phyloP scores from a whole-genome alignment of 1,284 basidiomycete species.

The Trametes sp. region DNA sequence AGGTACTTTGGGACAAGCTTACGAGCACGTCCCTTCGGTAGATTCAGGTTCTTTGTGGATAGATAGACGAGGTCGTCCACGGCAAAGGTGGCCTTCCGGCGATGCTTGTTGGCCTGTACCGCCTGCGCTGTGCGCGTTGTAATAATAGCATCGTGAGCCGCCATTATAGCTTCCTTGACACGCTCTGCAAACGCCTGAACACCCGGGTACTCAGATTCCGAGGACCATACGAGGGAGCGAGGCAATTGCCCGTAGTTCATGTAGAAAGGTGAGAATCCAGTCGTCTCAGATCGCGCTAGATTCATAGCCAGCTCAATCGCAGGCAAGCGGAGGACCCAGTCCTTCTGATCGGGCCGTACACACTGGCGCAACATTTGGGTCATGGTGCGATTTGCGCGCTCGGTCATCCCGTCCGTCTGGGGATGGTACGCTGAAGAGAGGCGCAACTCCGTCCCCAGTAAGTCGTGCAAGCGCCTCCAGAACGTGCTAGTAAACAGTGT shows the following conservation, averaged over 20 bases:
- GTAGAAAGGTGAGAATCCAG: conserved; percentile 44
- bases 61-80: conserved; percentile 43
- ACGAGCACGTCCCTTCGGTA: conserved; percentile 31
- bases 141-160: conserved; percentile 39
- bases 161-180: conserved; percentile 14
- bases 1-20: conserved; percentile 41
- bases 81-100: conserved; percentile 10
- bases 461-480: conserved; percentile 49
- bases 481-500: conserved; percentile 51
- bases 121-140: conserved; percentile 26
- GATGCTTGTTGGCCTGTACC: conserved; percentile 29
- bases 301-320: conserved; percentile 19
- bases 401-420: conserved; percentile 50
- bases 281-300: conserved; percentile 36
- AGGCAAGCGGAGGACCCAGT: conserved; percentile 43
- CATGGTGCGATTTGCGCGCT: conserved; percentile 49
- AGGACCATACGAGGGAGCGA: conserved; percentile 11
- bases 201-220: conserved; percentile 23
- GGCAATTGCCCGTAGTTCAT: conserved; percentile 34
- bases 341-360: conserved; percentile 43
- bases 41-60: conserved; percentile 40
- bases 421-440: conserved; percentile 56
- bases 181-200: conserved; percentile 28
- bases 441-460: conserved; percentile 45
- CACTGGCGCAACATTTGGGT: conserved; percentile 48